Evolutionary conservation across 768 basidiomycete species (phyloP), one percentile per base, ranked within the genome.

Genomic region (Suillus clintonianus): DNA sequence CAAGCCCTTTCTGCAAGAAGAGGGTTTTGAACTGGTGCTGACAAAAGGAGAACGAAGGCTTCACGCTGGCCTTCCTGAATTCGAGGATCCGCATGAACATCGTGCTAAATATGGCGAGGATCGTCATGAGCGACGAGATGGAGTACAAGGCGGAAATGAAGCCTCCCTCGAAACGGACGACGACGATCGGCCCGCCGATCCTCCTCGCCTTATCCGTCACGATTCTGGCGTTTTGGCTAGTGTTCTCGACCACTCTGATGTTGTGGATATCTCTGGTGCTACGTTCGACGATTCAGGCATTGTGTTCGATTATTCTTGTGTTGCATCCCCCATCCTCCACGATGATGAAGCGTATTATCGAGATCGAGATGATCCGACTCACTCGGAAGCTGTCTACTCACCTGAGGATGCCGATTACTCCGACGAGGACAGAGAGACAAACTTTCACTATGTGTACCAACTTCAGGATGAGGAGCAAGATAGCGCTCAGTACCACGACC

Each of bases 1-100:
- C 17, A 57, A 41, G 56, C 24, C 56, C 17, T 57, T 4, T 7
- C 24, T 27, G 17, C 24, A 41, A 39, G 37, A 27, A 17, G 37
- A 57, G 39, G 56, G 17, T 3, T 6, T 70, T 9, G 72, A 68
- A 10, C 70, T 72, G 22, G 42, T 76, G 17, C 67, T 76, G 59
- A 76, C 73, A 15, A 68, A 59, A 1, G 65, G 66, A 56, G 75
- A 76, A 59, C 72, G 71, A 30, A 51, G 45, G 22, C 70, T 54
- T 55, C 64, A 51, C 17, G 68, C 67, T 3, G 62, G 65, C 39
- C 56, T 57, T 41, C 14, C 54, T 59, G 59, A 60, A 60, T 60
- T 57, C 13, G 30, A 53, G 53, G 53, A 60, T 59, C 7, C 7
- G 7, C 9, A 59, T 11, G 59, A 57, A 27, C 5, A 57, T 57